These are phyloP conservation scores for Pleoardoris graminearum DNA, from an alignment of 2,329 filamentous ascomycete genomes.

Conservation along the genomic window DNA sequence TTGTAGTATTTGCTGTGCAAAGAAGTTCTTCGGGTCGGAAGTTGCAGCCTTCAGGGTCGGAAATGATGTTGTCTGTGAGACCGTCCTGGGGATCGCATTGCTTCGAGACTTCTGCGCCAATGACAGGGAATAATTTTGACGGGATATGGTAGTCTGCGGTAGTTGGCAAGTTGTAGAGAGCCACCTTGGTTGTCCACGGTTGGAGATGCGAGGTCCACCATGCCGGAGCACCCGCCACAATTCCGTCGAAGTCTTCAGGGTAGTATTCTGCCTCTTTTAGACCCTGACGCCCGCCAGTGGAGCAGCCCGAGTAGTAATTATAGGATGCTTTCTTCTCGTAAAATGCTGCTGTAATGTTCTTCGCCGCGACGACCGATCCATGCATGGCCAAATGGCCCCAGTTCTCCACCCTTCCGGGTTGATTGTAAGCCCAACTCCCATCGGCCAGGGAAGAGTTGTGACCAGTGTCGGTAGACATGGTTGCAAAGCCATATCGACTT, in stretches of 20 bases:
- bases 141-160: conserved; percentile 52
- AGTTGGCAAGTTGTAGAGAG: conserved; percentile 53
- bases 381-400: conserved; percentile 49
- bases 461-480: conserved; percentile 52
- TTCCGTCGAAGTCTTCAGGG: conserved; percentile 62
- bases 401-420: conserved; percentile 45
- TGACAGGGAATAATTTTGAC: conserved; percentile 47
- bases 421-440: conserved; percentile 45
- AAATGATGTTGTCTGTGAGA: conserved; percentile 53
- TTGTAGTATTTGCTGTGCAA: conserved; percentile 39
- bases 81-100: conserved; percentile 58
- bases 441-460: conserved; percentile 46
- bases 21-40: conserved; percentile 48
- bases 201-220: conserved; percentile 57
- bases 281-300: conserved; percentile 63
- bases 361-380: conserved; percentile 54
- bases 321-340: conserved; percentile 51
- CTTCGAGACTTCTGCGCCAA: conserved; percentile 50
- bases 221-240: conserved; percentile 57
- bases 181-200: conserved; percentile 51
- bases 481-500: conserved; percentile 48
- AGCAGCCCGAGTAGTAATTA: conserved; percentile 63
- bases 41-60: conserved; percentile 50
- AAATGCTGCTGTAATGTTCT: conserved; percentile 53
- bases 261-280: conserved; percentile 58